These are phyloP conservation scores for Penicillium angulare DNA, from an alignment of 495 filamentous ascomycete genomes.

Conservation along the genomic window DNA sequence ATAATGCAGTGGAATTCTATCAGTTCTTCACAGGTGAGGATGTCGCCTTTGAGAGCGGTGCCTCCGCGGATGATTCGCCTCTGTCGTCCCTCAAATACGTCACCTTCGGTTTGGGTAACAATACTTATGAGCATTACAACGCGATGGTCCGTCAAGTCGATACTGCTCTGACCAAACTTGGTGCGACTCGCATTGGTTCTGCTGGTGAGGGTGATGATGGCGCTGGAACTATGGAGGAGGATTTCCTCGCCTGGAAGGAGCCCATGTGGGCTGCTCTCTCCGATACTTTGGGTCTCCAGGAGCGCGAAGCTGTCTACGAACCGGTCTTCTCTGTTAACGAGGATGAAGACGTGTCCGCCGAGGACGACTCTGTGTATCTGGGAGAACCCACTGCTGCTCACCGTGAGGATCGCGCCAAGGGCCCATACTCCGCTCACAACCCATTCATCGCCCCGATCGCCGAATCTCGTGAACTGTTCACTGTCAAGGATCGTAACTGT, in stretches of 20 bases:
- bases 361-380: constrained; percentile 87
- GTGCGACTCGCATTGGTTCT: constrained; percentile 77
- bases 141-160: constrained; percentile 93
- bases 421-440: constrained; percentile 95
- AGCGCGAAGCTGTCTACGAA: constrained; percentile 95
- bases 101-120: constrained; percentile 93
- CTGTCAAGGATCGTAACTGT: constrained; percentile 89
- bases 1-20: constrained; percentile 98
- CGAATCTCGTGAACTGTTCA: constrained; percentile 88
- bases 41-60: constrained; percentile 73
- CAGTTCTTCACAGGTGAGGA: constrained; percentile 88
- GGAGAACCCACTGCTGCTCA: constrained; percentile 97
- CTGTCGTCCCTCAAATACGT: constrained; percentile 88
- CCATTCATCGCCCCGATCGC: constrained; percentile 93
- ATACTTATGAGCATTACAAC: constrained; percentile 99
- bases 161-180: constrained; percentile 72
- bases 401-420: constrained; percentile 78
- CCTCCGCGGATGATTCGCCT: constrained; percentile 61
- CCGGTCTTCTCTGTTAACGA: constrained; percentile 84
- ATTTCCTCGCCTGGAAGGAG: constrained; percentile 99
- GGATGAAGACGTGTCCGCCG: constrained; percentile 66
- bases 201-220: constrained; percentile 97
- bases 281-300: constrained; percentile 81
- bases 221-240: constrained; percentile 99
- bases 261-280: constrained; percentile 92